Conservation (phyloP, 2,329 filamentous ascomycete genomes). For the Drechslerella stenobrocha region DNA sequence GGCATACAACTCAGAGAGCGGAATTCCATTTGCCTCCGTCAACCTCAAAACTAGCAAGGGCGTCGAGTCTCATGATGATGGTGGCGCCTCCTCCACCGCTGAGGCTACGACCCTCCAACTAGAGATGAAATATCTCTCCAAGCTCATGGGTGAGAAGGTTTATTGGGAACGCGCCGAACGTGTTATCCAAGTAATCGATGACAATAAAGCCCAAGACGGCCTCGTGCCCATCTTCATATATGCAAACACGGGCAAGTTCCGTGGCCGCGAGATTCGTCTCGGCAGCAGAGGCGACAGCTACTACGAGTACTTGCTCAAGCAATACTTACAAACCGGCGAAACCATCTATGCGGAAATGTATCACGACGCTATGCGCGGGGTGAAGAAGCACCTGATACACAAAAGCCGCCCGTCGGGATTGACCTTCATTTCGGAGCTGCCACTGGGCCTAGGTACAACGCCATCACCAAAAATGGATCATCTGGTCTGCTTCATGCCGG, state of each 20-base stretch:
- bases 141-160: constrained; percentile 84
- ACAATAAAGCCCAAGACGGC: constrained; percentile 75
- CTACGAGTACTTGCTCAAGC: constrained; percentile 98
- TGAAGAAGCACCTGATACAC: constrained; percentile 88
- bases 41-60: constrained; percentile 78
- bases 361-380: constrained; percentile 78
- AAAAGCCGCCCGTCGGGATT: constrained; percentile 79
- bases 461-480: constrained; percentile 96
- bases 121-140: constrained; percentile 95
- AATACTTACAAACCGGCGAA: constrained; percentile 89
- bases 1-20: constrained; percentile 84
- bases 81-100: constrained; percentile 87
- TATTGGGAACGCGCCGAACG: constrained; percentile 93
- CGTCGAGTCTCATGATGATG: constrained; percentile 78
- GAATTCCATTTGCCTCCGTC: constrained; percentile 86
- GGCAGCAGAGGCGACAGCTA: constrained; percentile 96
- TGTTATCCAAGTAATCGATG: constrained; percentile 87
- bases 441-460: constrained; percentile 66
- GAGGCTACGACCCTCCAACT: constrained; percentile 91
- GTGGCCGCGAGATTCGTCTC: constrained; percentile 81
- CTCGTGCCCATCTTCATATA: constrained; percentile 90
- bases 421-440: constrained; percentile 87
- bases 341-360: constrained; percentile 90
- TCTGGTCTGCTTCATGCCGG: constrained; percentile 94
- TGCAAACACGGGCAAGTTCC: constrained; percentile 75